Base-by-base conservation (phyloP, 352 stramenopile species). In the Phytophthora hibernalis region DNA sequence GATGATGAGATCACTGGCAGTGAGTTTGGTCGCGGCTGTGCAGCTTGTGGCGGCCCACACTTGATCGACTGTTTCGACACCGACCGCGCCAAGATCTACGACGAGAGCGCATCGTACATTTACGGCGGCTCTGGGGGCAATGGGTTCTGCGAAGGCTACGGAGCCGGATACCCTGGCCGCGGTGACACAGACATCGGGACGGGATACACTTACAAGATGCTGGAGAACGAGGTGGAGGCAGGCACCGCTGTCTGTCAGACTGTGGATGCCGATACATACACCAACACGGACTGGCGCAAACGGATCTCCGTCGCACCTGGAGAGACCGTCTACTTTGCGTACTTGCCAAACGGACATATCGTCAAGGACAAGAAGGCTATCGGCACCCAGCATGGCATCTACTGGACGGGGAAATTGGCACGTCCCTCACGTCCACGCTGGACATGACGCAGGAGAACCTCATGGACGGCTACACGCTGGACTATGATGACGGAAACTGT, bases 61-160 rank as follows among this genome's bases (percentile, higher is more conserved):
- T 16, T 85, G 77, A 80, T 80, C 66, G 72, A 80, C 60, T 80
- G 72, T n/a, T 45, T 80, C 48, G 64, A 72, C 64, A 82, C 73
- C 44, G 68, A 65, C 60, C 66, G 65, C 52, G 66, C 61, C 10
- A 80, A 82, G 63, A 45, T 85, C 11, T 85, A 85, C 50, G 68
- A 85, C 37, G 45, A 77, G 20, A 82, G 74, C 43, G 79, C 48
- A 12, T 72, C 77, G 38, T 92, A 90, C 65, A 90, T 92, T 60
- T 92, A 78, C 45, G 80, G 80, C 31, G 83, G 83, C 26, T 59
- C 77, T 22, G 76, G 82, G 12, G 79, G 79, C 42, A 87, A 91
- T 37, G 82, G 82, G 22, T 89, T 89, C 58, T 92, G 83, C 60
- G 72, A 81, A n/a, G 83, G 83, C 49, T 92, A 91, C 24, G 80